Base-by-base conservation (phyloP, 768 basidiomycete genomes). In the Imleria badia region DNA sequence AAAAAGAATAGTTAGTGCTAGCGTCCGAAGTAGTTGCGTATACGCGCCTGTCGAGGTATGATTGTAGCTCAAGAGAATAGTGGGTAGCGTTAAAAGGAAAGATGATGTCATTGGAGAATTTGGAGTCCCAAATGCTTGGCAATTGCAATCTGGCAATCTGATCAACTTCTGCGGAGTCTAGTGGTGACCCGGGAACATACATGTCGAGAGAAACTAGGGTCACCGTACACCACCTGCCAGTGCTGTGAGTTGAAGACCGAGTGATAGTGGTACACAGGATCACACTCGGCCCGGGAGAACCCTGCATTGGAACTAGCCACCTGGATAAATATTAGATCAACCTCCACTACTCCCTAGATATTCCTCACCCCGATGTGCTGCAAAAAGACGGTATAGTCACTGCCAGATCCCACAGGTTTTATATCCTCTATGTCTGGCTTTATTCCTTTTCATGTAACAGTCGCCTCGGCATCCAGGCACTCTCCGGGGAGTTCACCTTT, bases 351-450 rank as follows among this genome's bases (percentile, higher is more conserved):
- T 22, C 26, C 33, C 23, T 17, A 14, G 31, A 54, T 23, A 35
- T 33, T 34, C 11, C 82, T 72, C 51, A 89, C 81, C 2, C 88
- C 88, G 48, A 85, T 76, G 39, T 85, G 77, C 69, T 98, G 92
- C 62, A 98, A 72, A 75, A 98, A 97, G 11, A 92, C 87, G 0
- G 95, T 97, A 61, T 80, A 98, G 70, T 98, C 96, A 54, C 90
- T 92, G 26, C 92, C 92, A 48, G 86, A 89, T 38, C 92, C 92
- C 19, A 94, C 73, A 14, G 89, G 80, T 0, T 39, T 35, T 34
- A 94, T 70, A 19, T 78, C 80, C 3, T 72, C 65, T 26, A 68
- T 66, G 5, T 67, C 58, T 3, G 63, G 65, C 40, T 54, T 38
- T 42, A 43, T 56, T 47, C 66, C 65, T 41, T 72, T 50, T 40